Conservation (phyloP, 352 stramenopile species). For the Globisporangium megalacanthum region DNA sequence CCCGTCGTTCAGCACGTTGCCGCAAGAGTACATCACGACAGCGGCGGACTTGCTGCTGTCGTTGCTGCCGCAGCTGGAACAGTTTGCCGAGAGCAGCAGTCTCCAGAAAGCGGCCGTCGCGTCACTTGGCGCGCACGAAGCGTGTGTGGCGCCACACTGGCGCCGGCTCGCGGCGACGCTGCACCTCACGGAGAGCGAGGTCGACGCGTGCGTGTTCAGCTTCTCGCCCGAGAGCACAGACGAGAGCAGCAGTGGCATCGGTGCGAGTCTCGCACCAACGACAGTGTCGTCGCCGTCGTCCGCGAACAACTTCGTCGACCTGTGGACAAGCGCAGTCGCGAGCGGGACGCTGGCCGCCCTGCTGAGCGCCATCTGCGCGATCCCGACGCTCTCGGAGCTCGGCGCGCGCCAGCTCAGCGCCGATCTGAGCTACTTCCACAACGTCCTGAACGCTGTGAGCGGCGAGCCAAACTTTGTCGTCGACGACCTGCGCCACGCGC, state of each 20-base stretch:
- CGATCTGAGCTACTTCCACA: slow-evolving; percentile 77
- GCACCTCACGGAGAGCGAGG: slow-evolving; percentile 31
- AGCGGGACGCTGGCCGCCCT: slow-evolving; percentile 58
- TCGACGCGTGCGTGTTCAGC: slow-evolving; percentile 38
- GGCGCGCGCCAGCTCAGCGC: slow-evolving; percentile 55
- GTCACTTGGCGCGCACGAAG: slow-evolving; percentile 37
- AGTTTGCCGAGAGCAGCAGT: slow-evolving; percentile 71
- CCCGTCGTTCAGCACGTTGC: slow-evolving; percentile 69
- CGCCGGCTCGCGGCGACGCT: slow-evolving; percentile 35
- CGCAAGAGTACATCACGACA: slow-evolving; percentile 82
- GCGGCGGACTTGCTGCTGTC: slow-evolving; percentile 76
- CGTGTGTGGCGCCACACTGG: slow-evolving; percentile 53
- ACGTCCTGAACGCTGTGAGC: slow-evolving; percentile 69
- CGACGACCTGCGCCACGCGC: slow-evolving; percentile 34
- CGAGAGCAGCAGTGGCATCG: background rate
- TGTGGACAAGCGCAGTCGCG: slow-evolving; percentile 64
- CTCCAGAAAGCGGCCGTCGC: slow-evolving; percentile 49
- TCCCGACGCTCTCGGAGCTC: slow-evolving; percentile 52
- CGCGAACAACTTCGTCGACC: slow-evolving; percentile 64
- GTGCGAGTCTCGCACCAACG: background rate
- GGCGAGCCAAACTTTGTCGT: slow-evolving; percentile 49
- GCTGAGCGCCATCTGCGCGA: slow-evolving; percentile 44
- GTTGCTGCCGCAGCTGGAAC: slow-evolving; percentile 72
- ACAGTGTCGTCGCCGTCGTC: background rate
- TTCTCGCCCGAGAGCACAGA: slow-evolving; percentile 20